A percentile compares a stretch with the other conserved stretches of the same genome.
Conservation (phyloP, 208 protist species). For the Entamoeba moshkovskii region DNA sequence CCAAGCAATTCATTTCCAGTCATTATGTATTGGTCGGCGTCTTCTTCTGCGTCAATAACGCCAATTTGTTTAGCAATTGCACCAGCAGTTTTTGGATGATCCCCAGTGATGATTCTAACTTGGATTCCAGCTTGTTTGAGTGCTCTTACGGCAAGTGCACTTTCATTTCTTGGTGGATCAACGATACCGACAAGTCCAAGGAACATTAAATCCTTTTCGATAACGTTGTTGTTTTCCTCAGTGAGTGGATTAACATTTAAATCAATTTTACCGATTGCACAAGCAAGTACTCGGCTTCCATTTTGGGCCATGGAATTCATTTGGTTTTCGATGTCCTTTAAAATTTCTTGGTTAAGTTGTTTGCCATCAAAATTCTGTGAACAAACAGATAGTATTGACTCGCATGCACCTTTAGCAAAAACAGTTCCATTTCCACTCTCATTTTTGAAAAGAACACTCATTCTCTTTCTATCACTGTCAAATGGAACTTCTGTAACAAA, state of each 20-base stretch:
- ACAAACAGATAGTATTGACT: not conserved
- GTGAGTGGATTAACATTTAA: not conserved
- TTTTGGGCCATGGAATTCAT: not conserved
- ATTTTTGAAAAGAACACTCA: not conserved
- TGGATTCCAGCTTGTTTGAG: constrained; percentile 60
- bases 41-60: constrained; percentile 29
- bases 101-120: constrained; percentile 78
- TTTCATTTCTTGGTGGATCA: constrained; percentile 59
- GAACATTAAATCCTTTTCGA: constrained; percentile 42
- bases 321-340: not conserved
- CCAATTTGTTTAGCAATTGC: constrained; percentile 62
- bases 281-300: not conserved
- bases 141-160: constrained; percentile 48
- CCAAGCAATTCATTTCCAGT: not conserved
- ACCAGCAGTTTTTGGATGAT: constrained; percentile 62
- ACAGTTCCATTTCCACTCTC: not conserved
- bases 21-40: not conserved
- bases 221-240: not conserved
- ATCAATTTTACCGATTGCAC: not conserved
- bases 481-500: not conserved
- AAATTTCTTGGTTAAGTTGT: not conserved
- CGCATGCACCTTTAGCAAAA: constrained; percentile 41
- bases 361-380: not conserved
- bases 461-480: not conserved
- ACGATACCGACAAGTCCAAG: constrained; percentile 58